Percentiles rank a stretch among this genome's conserved stretches.
Evolutionary conservation across 345 rosid species (phyloP).

Genomic region (Eucalyptus pauciflora): DNA sequence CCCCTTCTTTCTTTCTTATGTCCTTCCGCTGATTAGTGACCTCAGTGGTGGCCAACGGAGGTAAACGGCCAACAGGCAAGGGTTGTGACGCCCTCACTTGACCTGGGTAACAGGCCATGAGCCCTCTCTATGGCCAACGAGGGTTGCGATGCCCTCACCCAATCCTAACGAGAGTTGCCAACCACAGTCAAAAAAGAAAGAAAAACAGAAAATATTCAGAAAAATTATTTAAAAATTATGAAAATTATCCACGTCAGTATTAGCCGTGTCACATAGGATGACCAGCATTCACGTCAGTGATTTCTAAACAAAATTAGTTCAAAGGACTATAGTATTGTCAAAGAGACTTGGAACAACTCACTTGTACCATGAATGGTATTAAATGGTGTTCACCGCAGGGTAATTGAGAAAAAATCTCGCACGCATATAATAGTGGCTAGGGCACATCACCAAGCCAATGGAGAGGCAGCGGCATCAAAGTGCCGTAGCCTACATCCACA

Average conservation of each 20-base stretch:
- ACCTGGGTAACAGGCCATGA: not conserved
- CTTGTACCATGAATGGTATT: fast-evolving
- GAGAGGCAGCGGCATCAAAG: not conserved
- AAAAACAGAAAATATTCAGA: too few species aligned
- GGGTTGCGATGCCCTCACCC: not conserved
- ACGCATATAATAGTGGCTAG: not conserved
- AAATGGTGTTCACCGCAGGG: too few species aligned
- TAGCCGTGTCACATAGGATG: fast-evolving
- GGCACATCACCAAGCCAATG: not conserved
- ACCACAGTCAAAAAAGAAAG: not conserved
- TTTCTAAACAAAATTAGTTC: too few species aligned
- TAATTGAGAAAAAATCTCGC: not conserved
- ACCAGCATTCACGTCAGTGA: fast-evolving
- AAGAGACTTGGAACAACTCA: not conserved
- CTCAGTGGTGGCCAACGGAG: fast-evolving
- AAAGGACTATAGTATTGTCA: too few species aligned
- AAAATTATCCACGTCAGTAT: too few species aligned
- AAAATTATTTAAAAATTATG: too few species aligned
- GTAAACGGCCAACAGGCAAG: not conserved
- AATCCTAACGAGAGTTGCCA: not conserved
- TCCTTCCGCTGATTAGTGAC: fast-evolving
- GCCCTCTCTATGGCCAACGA: not conserved
- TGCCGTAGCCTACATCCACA: not conserved
- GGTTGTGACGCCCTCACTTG: fast-evolving
- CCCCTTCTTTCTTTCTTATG: not conserved